These are phyloP conservation scores for Lasiosphaeria ovina DNA, from an alignment of 495 filamentous ascomycete genomes.

Conservation along the genomic window DNA sequence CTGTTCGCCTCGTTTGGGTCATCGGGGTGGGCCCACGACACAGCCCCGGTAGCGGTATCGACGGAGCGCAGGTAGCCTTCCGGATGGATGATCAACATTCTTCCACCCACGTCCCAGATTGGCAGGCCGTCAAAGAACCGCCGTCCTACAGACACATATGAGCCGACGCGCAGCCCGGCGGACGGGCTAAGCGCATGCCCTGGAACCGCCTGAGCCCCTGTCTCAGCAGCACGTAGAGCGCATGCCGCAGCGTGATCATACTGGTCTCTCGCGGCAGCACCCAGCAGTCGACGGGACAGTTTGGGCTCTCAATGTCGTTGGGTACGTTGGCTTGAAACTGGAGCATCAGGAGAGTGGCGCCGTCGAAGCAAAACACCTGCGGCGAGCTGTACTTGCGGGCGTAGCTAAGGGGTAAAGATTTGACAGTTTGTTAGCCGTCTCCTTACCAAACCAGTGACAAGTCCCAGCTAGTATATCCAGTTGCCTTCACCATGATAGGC, in stretches of 20 bases:
- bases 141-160: no score
- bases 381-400: constrained; percentile 18
- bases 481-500: background rate
- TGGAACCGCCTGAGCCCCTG: constrained; percentile 11
- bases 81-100: background rate
- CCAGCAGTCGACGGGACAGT: constrained; percentile 20
- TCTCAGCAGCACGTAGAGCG: constrained; percentile 20
- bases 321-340: constrained; percentile 15
- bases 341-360: constrained; percentile 13
- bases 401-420: constrained; percentile 18
- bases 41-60: constrained; percentile 8
- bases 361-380: constrained; percentile 20
- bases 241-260: constrained; percentile 12
- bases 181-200: constrained; percentile 6
- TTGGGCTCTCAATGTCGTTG: constrained; percentile 13
- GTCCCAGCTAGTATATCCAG: no score
- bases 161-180: constrained; percentile 1
- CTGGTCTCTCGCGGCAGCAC: constrained; percentile 10
- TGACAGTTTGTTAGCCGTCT: constrained; percentile 3
- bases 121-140: constrained; percentile 10
- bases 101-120: constrained; percentile 2
- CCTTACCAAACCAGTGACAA: background rate
- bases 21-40: constrained; percentile 11
- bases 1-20: no score
- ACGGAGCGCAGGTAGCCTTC: constrained; percentile 11